These are phyloP conservation scores for Xylaria venustula DNA, from an alignment of 495 filamentous ascomycete species.

Conservation along the genomic window DNA sequence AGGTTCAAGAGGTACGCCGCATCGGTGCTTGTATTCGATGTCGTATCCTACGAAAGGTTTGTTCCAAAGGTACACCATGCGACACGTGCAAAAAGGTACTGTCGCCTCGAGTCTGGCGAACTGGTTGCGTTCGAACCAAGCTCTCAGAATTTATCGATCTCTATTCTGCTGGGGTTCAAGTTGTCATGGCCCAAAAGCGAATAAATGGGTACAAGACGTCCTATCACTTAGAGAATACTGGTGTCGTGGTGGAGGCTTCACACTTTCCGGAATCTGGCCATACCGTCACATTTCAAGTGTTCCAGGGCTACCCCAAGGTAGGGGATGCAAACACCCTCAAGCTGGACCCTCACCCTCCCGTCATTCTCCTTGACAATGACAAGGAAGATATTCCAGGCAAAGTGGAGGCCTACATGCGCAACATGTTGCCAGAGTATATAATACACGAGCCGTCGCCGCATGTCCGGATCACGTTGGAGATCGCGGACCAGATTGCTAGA, in stretches of 20 bases:
- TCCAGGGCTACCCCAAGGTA: slow-evolving; percentile 48
- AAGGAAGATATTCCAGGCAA: slow-evolving; percentile 65
- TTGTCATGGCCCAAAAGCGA: slow-evolving; percentile 64
- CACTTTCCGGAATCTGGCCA: slow-evolving; percentile 62
- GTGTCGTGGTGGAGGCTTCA: slow-evolving; percentile 64
- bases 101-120: slow-evolving; percentile 76
- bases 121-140: slow-evolving; percentile 72
- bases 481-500: slow-evolving; percentile 54
- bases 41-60: slow-evolving; percentile 83
- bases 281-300: slow-evolving; percentile 53
- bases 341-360: slow-evolving; percentile 12
- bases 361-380: slow-evolving; percentile 62
- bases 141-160: slow-evolving; percentile 72
- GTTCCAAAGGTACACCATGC: slow-evolving; percentile 78
- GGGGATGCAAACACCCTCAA: slow-evolving; percentile 23
- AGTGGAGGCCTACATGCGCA: slow-evolving; percentile 70
- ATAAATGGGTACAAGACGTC: slow-evolving; percentile 59
- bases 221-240: slow-evolving; percentile 55
- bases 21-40: slow-evolving; percentile 83
- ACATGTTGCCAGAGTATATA: slow-evolving; percentile 59
- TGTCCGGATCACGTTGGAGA: slow-evolving; percentile 63
- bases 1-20: slow-evolving; percentile 79
- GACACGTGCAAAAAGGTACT: slow-evolving; percentile 76
- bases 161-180: slow-evolving; percentile 68
- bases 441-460: slow-evolving; percentile 65